A percentile compares a stretch with the other conserved stretches of the same genome.
Conservation (phyloP, 192 early-diverging fungal species). For the Rhizoclosmatium globosum region DNA sequence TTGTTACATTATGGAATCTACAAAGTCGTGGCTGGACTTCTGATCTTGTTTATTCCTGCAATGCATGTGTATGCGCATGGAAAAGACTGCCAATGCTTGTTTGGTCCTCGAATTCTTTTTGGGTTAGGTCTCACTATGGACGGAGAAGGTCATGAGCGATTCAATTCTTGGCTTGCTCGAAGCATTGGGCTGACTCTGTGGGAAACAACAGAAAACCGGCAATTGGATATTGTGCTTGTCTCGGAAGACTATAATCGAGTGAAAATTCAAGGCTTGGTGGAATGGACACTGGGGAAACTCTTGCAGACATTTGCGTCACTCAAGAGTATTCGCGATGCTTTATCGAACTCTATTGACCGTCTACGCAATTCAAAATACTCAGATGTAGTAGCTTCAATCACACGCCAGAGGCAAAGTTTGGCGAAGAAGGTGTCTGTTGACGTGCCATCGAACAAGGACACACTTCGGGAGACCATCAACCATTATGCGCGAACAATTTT, state of each 20-base stretch:
- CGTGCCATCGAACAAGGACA: background rate
- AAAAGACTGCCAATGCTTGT: slow-evolving; percentile 11
- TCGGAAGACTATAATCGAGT: background rate
- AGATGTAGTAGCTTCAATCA: background rate
- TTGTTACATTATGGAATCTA: background rate
- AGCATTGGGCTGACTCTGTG: background rate
- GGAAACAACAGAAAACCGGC: slow-evolving; percentile 10
- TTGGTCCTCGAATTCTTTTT: slow-evolving; percentile 1
- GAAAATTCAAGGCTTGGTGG: background rate
- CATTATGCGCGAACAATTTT: background rate
- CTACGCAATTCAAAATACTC: background rate
- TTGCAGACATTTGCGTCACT: background rate
- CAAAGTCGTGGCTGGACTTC: background rate
- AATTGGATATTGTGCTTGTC: slow-evolving; percentile 3
- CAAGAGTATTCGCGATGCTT: background rate
- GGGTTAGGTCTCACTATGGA: no score
- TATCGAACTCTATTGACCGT: no score
- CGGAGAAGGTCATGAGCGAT: slow-evolving; percentile 15
- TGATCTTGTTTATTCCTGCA: background rate
- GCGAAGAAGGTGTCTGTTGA: background rate
- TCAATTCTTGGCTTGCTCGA: background rate
- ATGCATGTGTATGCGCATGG: slow-evolving; percentile 21
- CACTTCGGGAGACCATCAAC: background rate
- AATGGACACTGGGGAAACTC: background rate
- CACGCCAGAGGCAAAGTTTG: background rate